Evolutionary conservation across 2,329 filamentous ascomycete genomes (phyloP), one percentile per base, ranked within the genome.

Genomic region (Alternaria angustiovoidea): DNA sequence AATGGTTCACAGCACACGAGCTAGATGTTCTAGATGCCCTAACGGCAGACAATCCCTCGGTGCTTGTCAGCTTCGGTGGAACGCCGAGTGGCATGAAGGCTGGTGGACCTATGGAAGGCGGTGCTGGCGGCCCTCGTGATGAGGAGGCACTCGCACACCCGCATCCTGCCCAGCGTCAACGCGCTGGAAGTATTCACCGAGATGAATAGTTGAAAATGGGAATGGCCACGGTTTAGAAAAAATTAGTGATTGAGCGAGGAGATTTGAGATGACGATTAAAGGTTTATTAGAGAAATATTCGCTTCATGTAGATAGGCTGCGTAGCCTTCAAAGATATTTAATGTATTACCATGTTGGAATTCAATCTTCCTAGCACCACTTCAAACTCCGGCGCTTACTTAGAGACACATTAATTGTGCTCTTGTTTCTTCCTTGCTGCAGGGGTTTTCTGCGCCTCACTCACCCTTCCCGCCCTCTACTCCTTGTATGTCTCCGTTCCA

Each of bases 31-130:
- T 87, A 62, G 85, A 87, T 65, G 80, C 79, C 7, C 77, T 85
- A 49, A 87, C 85, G 0, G 84, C 84, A 4, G 80, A 84, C 44
- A 82, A 82, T 26, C 78, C 81, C n/a, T 79, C 81, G 7, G 84
- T 86, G 9, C 66, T 86, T n/a, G 82, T 79, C 7, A 84, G 82
- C 55, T 75, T 86, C 54, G 84, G 84, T 16, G 83, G 84, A 3
- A 79, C 79, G 30, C 83, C 83, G 11, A 51, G 62, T 8, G 64
- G 64, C 16, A 67, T 72, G 28, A 71, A 70, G 43, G 14, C 26
- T n/a, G 18, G 12, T n/a, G 41, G 30, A 39, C 5, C 12, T 11
- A 47, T 51, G 20, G 53, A 43, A 20, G 32, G 59, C 76, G 53
- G 42, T 64, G 42, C 9, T 39, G 22, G 51, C 48, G 32, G 46